Evolutionary conservation across 169 alveolate genomes (phyloP).

Genomic region (Plasmodium gaboni): DNA sequence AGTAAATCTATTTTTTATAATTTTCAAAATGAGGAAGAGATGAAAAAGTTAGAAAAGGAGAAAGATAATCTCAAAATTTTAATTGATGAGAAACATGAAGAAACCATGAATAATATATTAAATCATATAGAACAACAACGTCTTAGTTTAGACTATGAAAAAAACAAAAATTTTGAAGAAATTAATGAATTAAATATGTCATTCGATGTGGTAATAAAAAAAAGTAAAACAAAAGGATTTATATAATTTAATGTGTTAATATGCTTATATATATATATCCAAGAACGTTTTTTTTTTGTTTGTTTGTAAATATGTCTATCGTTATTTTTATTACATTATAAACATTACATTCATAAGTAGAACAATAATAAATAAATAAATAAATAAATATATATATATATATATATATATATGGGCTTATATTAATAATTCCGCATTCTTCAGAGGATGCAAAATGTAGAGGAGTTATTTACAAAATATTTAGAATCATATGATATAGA

Average conservation of each 20-base stretch:
- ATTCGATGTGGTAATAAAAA: conserved; percentile 30
- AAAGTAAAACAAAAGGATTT: not conserved
- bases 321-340: too few relatives aligned
- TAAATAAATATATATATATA: too few relatives aligned
- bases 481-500: conserved; percentile 39
- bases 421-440: not conserved
- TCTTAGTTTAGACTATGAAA: conserved; percentile 30
- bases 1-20: conserved; percentile 57
- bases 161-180: conserved; percentile 44
- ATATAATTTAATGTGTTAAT: not conserved
- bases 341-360: too few relatives aligned
- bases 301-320: not conserved
- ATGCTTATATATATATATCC: not conserved
- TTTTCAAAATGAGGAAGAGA: conserved; percentile 58
- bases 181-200: conserved; percentile 41
- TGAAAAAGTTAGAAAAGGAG: conserved; percentile 54
- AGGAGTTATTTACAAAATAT: conserved; percentile 32
- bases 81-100: conserved; percentile 49
- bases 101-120: conserved; percentile 42
- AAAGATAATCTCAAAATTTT: conserved; percentile 32
- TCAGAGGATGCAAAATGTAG: conserved; percentile 40
- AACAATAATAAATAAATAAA: too few relatives aligned
- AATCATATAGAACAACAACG: conserved; percentile 39
- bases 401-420: not conserved
- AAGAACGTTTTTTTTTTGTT: not conserved